Percentiles rank a stretch among this genome's conserved stretches.
Conservation (phyloP, 2,329 filamentous ascomycete species). For the Dactylella cylindrospora region DNA sequence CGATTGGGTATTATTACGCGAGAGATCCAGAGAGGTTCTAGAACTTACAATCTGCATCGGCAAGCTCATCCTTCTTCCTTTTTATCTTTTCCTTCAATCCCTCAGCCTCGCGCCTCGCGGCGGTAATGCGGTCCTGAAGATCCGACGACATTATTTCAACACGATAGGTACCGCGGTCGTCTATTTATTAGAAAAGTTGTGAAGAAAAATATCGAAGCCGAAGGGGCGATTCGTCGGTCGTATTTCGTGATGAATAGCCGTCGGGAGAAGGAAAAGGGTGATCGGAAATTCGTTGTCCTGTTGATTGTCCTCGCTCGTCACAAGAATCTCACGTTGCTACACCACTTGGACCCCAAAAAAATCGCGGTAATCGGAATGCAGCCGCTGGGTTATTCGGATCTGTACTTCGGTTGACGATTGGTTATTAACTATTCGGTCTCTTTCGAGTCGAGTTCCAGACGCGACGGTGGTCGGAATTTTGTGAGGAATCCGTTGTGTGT, state of each 20-base stretch:
- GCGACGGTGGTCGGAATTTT: constrained; percentile 37
- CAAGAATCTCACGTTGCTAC: constrained; percentile 8
- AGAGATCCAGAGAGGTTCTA: background rate
- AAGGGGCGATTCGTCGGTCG: constrained; percentile 6
- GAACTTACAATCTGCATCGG: constrained; percentile 90
- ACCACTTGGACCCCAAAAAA: constrained; percentile 15
- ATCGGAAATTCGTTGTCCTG: constrained; percentile 18
- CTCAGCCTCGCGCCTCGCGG: constrained; percentile 94
- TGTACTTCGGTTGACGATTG: constrained; percentile 31
- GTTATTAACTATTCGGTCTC: constrained; percentile 28
- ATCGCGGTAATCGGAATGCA: constrained; percentile 12
- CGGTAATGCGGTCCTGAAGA: constrained; percentile 80
- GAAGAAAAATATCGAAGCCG: background rate
- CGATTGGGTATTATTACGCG: background rate
- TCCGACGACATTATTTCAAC: constrained; percentile 46
- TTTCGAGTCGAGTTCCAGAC: constrained; percentile 30
- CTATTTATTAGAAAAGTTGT: background rate
- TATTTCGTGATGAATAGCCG: constrained; percentile 18
- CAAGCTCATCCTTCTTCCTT: constrained; percentile 99
- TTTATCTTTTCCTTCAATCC: constrained; percentile 98
- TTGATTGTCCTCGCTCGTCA: constrained; percentile 9
- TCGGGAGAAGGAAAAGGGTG: constrained; percentile 5
- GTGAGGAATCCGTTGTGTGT: no score
- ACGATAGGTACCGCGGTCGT: constrained; percentile 3
- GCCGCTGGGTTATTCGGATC: constrained; percentile 2